Percentiles rank a stretch among this genome's conserved stretches.
phyloP scores from a whole-genome alignment of 192 early-diverging fungal species.

The Backusella luteola region DNA sequence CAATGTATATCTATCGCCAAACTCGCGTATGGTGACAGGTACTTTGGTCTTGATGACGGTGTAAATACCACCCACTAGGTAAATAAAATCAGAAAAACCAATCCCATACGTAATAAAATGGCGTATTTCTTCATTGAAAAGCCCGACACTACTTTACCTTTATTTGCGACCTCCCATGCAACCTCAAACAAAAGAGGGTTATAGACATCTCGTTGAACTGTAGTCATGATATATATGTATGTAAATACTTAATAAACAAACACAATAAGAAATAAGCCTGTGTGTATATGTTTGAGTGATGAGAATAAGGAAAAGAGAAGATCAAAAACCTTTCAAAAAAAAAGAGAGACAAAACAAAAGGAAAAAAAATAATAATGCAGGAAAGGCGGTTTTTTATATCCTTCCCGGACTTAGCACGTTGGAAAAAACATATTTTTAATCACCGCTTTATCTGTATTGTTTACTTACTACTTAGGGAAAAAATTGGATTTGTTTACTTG shows the following conservation, averaged over 20 bases:
- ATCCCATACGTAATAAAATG: neutral
- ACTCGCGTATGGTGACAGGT: slow-evolving; percentile 92
- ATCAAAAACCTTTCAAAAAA: neutral
- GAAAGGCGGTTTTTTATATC: neutral
- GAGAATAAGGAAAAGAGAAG: neutral
- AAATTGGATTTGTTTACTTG: neutral
- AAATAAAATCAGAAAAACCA: neutral
- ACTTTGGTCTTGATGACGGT: slow-evolving; percentile 98
- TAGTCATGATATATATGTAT: neutral
- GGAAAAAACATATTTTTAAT: neutral
- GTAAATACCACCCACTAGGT: slow-evolving; percentile 93
- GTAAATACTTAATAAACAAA: neutral
- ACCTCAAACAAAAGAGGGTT: slow-evolving; percentile 80
- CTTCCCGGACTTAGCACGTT: neutral
- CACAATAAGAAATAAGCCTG: neutral
- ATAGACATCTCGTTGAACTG: slow-evolving; percentile 25
- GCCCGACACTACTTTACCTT: slow-evolving; percentile 52
- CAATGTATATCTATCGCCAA: slow-evolving; percentile 90
- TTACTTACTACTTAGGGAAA: neutral
- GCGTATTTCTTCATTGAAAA: neutral
- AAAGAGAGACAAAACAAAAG: neutral
- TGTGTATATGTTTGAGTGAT: neutral
- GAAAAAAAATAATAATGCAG: neutral
- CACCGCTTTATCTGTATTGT: neutral
- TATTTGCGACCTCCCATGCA: slow-evolving; percentile 98